Evolutionary conservation across 768 basidiomycete species (phyloP).

Genomic region (Dictyophora rubrovolvata): DNA sequence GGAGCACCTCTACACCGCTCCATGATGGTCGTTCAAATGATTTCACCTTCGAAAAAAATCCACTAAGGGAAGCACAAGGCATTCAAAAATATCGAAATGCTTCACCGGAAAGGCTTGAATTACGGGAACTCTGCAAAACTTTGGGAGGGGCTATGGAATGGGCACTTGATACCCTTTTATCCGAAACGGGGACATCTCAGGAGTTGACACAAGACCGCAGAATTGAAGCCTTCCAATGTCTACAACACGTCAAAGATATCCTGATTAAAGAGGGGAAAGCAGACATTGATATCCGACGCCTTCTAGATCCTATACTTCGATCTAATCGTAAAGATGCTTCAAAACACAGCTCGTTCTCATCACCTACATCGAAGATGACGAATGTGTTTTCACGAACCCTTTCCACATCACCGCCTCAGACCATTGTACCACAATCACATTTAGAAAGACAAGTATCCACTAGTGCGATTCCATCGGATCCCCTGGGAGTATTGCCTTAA

Average conservation of each 20-base stretch:
- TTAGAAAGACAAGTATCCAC: background rate
- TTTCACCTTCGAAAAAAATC: background rate
- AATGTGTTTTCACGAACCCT: no score
- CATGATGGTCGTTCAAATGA: conserved; percentile 37
- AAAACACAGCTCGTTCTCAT: background rate
- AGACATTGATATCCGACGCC: conserved; percentile 54
- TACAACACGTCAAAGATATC: conserved; percentile 70
- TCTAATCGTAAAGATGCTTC: background rate
- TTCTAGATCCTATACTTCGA: conserved; percentile 29
- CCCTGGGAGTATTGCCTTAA: background rate
- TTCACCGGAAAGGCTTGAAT: conserved; percentile 47
- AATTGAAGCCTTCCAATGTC: conserved; percentile 60
- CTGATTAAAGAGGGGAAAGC: conserved; percentile 37
- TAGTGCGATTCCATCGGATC: background rate
- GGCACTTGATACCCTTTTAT: conserved; percentile 60
- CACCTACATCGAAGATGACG: no score
- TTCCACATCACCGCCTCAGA: no score
- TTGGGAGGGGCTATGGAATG: conserved; percentile 64
- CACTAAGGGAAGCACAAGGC: background rate
- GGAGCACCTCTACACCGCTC: conserved; percentile 47
- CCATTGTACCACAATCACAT: background rate
- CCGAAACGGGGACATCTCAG: conserved; percentile 34
- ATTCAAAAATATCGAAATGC: conserved; percentile 34
- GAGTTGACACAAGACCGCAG: conserved; percentile 34
- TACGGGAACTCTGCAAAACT: conserved; percentile 48